Conservation (phyloP, 192 early-diverging fungal genomes). For the Cladochytrium replicatum region DNA sequence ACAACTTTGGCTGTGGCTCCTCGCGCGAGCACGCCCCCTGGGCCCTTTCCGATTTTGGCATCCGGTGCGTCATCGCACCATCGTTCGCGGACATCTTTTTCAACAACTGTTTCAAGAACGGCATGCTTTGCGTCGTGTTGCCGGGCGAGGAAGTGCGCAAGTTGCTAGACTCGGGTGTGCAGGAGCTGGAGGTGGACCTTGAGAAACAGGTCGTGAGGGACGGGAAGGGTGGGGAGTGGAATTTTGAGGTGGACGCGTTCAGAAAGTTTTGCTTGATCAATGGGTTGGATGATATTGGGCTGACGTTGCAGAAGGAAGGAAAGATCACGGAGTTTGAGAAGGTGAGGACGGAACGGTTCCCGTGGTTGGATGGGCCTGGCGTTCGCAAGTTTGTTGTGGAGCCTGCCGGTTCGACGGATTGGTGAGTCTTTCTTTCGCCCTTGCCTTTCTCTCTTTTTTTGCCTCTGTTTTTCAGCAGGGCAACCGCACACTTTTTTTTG, state of each 20-base stretch:
- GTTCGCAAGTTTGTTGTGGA: too few species aligned
- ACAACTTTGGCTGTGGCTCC: conserved; percentile 62
- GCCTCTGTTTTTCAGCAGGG: too few species aligned
- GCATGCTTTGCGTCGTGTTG: conserved; percentile 51
- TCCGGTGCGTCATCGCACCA: conserved; percentile 56
- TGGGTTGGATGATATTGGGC: conserved; percentile 63
- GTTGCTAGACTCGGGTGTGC: conserved; percentile 25
- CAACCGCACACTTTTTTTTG: too few species aligned
- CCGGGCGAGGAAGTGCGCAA: conserved; percentile 11
- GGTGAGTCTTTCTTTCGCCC: too few species aligned
- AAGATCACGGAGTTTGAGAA: conserved; percentile 44
- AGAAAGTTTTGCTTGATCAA: conserved; percentile 54
- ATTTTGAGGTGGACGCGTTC: conserved; percentile 53
- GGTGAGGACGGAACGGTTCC: conserved; percentile 34
- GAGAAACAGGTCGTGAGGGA: conserved; percentile 33
- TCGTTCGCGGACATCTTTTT: conserved; percentile 64
- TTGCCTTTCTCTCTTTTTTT: too few species aligned
- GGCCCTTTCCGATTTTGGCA: conserved; percentile 64
- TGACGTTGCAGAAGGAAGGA: conserved; percentile 53
- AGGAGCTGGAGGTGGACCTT: conserved; percentile 49
- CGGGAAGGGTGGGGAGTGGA: conserved; percentile 29
- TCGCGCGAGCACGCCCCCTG: conserved; percentile 65
- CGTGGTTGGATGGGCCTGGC: conserved; percentile 68
- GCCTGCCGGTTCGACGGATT: too few species aligned
- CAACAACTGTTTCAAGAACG: conserved; percentile 69